Evolutionary conservation across 2,329 filamentous ascomycete genomes (phyloP), one percentile per base, ranked within the genome.

Genomic region (Penicillium sp.): DNA sequence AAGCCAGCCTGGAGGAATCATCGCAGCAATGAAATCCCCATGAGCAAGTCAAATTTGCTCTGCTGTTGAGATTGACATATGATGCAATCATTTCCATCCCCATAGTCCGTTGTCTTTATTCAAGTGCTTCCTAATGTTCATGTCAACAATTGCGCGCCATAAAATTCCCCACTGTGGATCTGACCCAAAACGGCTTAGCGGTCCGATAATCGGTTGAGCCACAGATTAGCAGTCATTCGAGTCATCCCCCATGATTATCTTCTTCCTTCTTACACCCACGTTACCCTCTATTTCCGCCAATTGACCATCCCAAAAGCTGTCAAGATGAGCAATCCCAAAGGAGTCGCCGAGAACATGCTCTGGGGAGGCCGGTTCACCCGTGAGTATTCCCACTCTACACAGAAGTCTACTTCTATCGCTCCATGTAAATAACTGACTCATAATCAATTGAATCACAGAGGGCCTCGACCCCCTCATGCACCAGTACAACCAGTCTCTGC

Each of bases 391-490:
- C 45, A 22, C 25, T 55, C 46, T 48, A 63, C 13, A 16, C 49
- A 43, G 13, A 52, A 52, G 19, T 49, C 26, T 30, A 56, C 38
- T 19, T 46, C 57, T 19, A 38, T 25, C 55, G 43, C 40, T 49
- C 25, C 11, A 37, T 19, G 14, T 16, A 33, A 49, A 51, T 22
- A 16, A 59, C 59, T 67, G 58, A 71, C 65, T 62, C 61, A 67
- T 42, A 64, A 53, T 62, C 57, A 52, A 49, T 40, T 35, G 11
- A 48, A 25, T 38, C n/a, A 51, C 70, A 90, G 90, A 91, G 81
- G 89, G 86, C 69, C 86, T 94, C 68, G 91, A 96, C 78, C 91
- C 92, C 57, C 84, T 96, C 55, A 96, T 96, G 92, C 84, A 88
- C 63, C 83, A 89, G 67, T 96, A 94, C 82, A 96, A 96, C 76